Evolutionary conservation across 352 stramenopile species (phyloP).

Genomic region (Phytophthora tubulina): DNA sequence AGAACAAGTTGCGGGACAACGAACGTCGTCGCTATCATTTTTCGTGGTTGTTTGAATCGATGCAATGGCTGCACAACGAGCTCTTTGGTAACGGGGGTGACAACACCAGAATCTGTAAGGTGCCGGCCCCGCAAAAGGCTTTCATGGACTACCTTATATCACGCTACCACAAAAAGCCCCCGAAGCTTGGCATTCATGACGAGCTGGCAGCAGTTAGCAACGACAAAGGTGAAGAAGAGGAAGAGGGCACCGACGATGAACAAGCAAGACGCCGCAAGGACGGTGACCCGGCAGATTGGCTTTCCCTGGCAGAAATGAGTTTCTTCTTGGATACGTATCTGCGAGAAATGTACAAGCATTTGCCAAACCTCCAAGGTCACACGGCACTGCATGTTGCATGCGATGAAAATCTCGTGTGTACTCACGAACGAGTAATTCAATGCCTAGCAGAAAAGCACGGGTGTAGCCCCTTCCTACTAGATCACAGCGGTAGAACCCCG

Average conservation of each 20-base stretch:
- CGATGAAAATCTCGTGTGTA: constrained; percentile 87
- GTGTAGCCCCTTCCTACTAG: constrained; percentile 59
- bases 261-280: constrained; percentile 39
- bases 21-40: constrained; percentile 72
- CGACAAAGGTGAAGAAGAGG: constrained; percentile 33
- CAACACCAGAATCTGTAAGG: constrained; percentile 26
- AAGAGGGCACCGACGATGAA: constrained; percentile 40
- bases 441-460: constrained; percentile 61
- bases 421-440: constrained; percentile 74
- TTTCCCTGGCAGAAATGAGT: constrained; percentile 54
- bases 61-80: constrained; percentile 50
- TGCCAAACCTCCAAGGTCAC: constrained; percentile 68
- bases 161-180: constrained; percentile 51
- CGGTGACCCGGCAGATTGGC: constrained; percentile 58
- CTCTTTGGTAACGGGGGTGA: constrained; percentile 38
- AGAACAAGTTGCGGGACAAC: constrained; percentile 68
- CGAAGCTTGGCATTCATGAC: constrained; percentile 24
- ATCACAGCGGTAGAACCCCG: constrained; percentile 54
- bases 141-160: constrained; percentile 63
- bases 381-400: constrained; percentile 79
- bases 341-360: constrained; percentile 70
- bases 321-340: constrained; percentile 75
- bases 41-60: constrained; percentile 69
- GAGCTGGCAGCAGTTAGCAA: constrained; percentile 15
- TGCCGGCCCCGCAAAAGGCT: constrained; percentile 44